Evolutionary conservation across 2,329 filamentous ascomycete genomes (phyloP), one percentile per base, ranked within the genome.

Genomic region (Sporothrix variecibatus): DNA sequence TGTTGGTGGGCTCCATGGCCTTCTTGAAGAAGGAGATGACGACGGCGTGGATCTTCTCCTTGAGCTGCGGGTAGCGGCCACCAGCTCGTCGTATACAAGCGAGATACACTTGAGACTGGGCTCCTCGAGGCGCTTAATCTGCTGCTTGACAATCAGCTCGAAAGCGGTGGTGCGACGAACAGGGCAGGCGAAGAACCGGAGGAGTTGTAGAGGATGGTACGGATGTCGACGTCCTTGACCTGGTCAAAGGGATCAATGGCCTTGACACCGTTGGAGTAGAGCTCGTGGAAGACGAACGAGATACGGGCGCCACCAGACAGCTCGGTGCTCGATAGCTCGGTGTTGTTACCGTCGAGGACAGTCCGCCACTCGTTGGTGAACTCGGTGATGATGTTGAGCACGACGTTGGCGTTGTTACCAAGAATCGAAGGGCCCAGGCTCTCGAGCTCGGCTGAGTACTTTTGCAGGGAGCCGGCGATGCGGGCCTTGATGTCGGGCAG

Each of bases 361-460:
- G 95, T 97, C 79, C 95, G 91, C 89, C 97, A 99, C 82, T 99
- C 96, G 81, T 97, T 97, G 78, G 94, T 95, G 82, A 99, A 99
- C 84, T 99, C 96, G 56, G 95, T 98, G 81, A 99, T 99, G 85
- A 99, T 97, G 84, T 98, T 98, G 77, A 99, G 90, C 73, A 99
- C 92, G 77, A 99, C 97, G 82, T 98, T 99, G 74, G 93, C 92
- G 82, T 92, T 96, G 87, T 98, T 98, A 58, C 96, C 96, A 34
- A 99, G 91, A 87, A 98, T 93, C 15, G 95, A 98, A 77, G 97
- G 95, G 28, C 97, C 96, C 15, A 99, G 88, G 76, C 91, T 90
- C 73, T 90, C 86, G 28, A 99, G 88, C 83, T 99, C 96, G 58
- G 90, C 84, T 3, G 89, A 87, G 83, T 99, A 99, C 82, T 99